These are phyloP conservation scores for Colletotrichum euphorbiae DNA, from an alignment of 2,329 filamentous ascomycete species.

Conservation along the genomic window DNA sequence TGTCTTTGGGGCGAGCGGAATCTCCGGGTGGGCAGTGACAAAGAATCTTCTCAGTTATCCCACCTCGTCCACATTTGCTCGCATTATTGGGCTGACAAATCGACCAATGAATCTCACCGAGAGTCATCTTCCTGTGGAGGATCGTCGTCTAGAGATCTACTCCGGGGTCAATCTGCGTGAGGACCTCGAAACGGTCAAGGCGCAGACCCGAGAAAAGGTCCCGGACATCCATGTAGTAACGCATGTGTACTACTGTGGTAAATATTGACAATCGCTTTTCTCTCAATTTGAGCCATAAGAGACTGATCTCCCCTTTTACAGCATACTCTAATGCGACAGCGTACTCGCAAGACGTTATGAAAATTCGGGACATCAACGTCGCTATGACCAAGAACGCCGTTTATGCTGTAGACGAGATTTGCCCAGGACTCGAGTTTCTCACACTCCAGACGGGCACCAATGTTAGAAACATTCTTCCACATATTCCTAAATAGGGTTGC, in stretches of 20 bases:
- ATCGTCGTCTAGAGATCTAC: conserved; percentile 1
- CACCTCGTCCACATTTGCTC: neutral
- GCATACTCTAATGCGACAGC: neutral
- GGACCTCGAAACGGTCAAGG: conserved; percentile 8
- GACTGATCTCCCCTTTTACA: neutral
- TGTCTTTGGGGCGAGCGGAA: conserved; percentile 18
- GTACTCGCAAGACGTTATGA: conserved; percentile 7
- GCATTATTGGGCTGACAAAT: neutral
- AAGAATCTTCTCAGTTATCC: conserved; percentile 1
- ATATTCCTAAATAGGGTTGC: neutral
- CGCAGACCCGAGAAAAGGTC: neutral
- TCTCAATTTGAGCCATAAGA: neutral
- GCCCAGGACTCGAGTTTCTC: neutral
- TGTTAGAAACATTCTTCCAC: neutral
- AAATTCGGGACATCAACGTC: conserved; percentile 10
- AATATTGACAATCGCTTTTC: neutral
- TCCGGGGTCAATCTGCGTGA: conserved; percentile 6
- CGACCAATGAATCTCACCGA: neutral
- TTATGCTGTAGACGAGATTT: neutral
- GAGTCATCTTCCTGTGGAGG: neutral
- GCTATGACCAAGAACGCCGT: neutral
- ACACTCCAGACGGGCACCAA: neutral
- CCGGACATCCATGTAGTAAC: neutral
- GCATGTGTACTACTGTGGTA: neutral
- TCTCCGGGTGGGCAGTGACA: conserved; percentile 16